Percentiles rank a stretch among this genome's conserved stretches.
These are phyloP conservation scores for Eucalyptus fibrosa DNA, from an alignment of 345 rosid genomes.

Conservation along the genomic window DNA sequence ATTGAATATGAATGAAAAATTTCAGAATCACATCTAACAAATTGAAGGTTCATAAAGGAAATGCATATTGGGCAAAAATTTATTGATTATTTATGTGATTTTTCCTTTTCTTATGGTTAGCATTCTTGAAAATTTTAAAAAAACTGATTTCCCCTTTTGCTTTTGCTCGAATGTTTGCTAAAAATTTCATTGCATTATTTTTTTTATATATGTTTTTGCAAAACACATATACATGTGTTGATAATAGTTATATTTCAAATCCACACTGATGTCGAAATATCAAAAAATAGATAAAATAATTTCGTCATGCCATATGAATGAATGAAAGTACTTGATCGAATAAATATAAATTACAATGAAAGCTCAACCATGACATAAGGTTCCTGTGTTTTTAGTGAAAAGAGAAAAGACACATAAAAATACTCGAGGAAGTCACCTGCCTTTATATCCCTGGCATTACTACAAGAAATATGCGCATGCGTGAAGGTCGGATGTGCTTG, in stretches of 20 bases:
- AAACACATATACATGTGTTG: accelerated
- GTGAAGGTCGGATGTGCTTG: background rate
- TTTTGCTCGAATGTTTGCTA: accelerated
- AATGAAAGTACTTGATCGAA: accelerated
- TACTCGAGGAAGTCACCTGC: background rate
- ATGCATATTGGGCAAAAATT: too few relatives aligned
- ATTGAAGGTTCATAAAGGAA: accelerated
- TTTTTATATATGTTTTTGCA: accelerated
- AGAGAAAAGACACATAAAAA: background rate
- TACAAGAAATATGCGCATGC: too few relatives aligned
- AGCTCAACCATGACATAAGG: background rate
- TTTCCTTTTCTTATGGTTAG: too few relatives aligned
- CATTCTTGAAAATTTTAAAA: too few relatives aligned
- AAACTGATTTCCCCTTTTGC: too few relatives aligned
- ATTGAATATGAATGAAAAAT: too few relatives aligned
- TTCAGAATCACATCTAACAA: accelerated
- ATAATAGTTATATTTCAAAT: background rate
- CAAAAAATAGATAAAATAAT: background rate
- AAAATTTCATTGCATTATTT: too few relatives aligned
- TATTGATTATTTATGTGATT: too few relatives aligned
- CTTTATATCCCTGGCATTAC: background rate
- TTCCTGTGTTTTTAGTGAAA: background rate
- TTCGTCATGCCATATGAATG: accelerated
- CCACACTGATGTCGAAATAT: accelerated
- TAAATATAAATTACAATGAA: background rate